phyloP scores from a whole-genome alignment of 176 grass and related monocot genomes.

The Cocos nucifera region DNA sequence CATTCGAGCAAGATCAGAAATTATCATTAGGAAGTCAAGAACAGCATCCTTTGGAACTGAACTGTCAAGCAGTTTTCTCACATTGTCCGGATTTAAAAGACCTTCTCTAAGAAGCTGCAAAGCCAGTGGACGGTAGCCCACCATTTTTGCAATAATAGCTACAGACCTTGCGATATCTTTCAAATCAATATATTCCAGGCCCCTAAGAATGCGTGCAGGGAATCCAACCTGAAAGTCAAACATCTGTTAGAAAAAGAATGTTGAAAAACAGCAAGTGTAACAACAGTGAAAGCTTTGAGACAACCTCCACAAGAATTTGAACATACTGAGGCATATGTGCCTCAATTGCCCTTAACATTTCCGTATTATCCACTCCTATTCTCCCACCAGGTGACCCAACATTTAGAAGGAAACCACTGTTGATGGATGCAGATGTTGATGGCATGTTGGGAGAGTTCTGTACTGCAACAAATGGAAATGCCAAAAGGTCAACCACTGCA shows the following conservation, averaged over 20 bases:
- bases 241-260: slow-evolving; percentile 11
- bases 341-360: slow-evolving; percentile 72
- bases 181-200: slow-evolving; percentile 60
- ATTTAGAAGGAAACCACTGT: slow-evolving; percentile 91
- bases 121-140: slow-evolving; percentile 65
- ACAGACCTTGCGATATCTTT: slow-evolving; percentile 61
- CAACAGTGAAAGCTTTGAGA: background rate
- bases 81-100: slow-evolving; percentile 59
- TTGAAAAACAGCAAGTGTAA: background rate
- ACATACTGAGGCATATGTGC: slow-evolving; percentile 64
- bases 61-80: slow-evolving; percentile 41
- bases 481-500: slow-evolving; percentile 76
- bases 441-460: slow-evolving; percentile 82
- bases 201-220: slow-evolving; percentile 55
- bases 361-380: slow-evolving; percentile 66
- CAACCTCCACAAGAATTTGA: slow-evolving; percentile 69
- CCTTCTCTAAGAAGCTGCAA: slow-evolving; percentile 75
- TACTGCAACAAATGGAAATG: slow-evolving; percentile 90
- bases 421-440: slow-evolving; percentile 70
- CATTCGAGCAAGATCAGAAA: slow-evolving; percentile 98
- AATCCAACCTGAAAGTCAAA: slow-evolving; percentile 42
- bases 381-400: slow-evolving; percentile 56
- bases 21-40: slow-evolving; percentile 93
- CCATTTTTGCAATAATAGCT: slow-evolving; percentile 94
- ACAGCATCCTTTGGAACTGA: slow-evolving; percentile 51